These are phyloP conservation scores for Botrytis squamosa DNA, from an alignment of 2,329 filamentous ascomycete genomes.

Conservation along the genomic window DNA sequence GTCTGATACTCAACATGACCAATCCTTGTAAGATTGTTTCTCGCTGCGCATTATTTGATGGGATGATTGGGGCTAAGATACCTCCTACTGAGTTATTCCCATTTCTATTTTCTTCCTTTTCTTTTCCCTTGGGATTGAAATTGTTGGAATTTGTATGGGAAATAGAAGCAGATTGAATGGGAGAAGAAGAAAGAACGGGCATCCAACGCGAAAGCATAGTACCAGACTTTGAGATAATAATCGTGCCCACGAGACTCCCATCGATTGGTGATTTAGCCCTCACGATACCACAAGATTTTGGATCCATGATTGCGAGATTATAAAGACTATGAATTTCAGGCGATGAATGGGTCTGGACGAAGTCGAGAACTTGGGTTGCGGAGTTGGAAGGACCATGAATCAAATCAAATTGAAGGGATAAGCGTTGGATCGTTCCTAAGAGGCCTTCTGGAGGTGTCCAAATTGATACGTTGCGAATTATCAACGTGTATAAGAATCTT, in stretches of 20 bases:
- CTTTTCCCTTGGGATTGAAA: neutral
- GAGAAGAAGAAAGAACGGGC: constrained; percentile 54
- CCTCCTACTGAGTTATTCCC: constrained; percentile 52
- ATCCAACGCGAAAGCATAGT: constrained; percentile 60
- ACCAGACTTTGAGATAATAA: constrained; percentile 62
- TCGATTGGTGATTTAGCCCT: constrained; percentile 62
- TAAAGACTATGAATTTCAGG: constrained; percentile 66
- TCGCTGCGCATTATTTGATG: constrained; percentile 56
- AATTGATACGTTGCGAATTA: constrained; percentile 56
- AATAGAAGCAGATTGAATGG: neutral
- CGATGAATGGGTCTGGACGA: constrained; percentile 55
- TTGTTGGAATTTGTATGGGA: neutral
- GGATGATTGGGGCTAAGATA: constrained; percentile 66
- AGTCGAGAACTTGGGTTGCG: constrained; percentile 56
- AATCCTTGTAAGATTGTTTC: constrained; percentile 64
- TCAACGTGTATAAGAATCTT: constrained; percentile 61
- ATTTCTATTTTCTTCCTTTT: neutral
- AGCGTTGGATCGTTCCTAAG: constrained; percentile 52
- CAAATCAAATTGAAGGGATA: constrained; percentile 60
- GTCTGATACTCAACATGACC: constrained; percentile 62
- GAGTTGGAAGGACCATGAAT: constrained; percentile 63
- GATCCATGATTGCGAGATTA: constrained; percentile 59
- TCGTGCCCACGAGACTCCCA: constrained; percentile 60
- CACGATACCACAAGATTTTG: constrained; percentile 62
- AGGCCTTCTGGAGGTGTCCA: constrained; percentile 64